Percentiles rank a stretch among this genome's conserved stretches.
These are phyloP conservation scores for Caloboletus firmus DNA, from an alignment of 1,284 basidiomycete genomes.

Conservation along the genomic window DNA sequence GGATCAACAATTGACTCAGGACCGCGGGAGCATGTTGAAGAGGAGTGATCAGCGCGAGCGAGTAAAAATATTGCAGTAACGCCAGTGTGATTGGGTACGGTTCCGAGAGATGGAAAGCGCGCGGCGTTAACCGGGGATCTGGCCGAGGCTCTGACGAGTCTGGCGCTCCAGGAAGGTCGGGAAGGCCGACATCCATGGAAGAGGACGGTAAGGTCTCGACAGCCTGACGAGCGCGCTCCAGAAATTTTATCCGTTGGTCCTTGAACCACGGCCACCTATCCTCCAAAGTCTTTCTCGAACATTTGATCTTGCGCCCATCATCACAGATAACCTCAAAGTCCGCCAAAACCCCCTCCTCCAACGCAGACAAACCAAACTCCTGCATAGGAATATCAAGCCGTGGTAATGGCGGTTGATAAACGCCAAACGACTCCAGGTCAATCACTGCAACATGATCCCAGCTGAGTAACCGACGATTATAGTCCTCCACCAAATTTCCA, in stretches of 20 bases:
- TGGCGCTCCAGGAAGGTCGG: conserved; percentile 53
- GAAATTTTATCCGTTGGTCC: conserved; percentile 61
- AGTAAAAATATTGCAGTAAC: conserved; percentile 91
- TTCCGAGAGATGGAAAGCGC: conserved; percentile 80
- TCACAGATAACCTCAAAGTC: conserved; percentile 93
- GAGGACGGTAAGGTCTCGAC: conserved; percentile 59
- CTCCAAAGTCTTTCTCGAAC: conserved; percentile 79
- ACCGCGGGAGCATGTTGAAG: conserved; percentile 90
- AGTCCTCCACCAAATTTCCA: conserved; percentile 87
- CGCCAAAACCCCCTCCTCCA: conserved; percentile 73
- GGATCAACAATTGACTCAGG: conserved; percentile 81
- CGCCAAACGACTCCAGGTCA: conserved; percentile 90
- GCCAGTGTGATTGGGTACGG: conserved; percentile 88
- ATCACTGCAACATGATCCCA: conserved; percentile 91
- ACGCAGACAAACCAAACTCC: conserved; percentile 72
- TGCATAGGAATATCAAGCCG: conserved; percentile 70
- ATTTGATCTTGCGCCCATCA: conserved; percentile 81
- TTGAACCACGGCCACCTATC: conserved; percentile 95
- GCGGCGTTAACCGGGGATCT: conserved; percentile 78
- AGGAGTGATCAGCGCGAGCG: conserved; percentile 80
- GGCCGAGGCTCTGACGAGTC: conserved; percentile 48
- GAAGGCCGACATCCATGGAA: conserved; percentile 56
- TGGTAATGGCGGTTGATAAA: conserved; percentile 83
- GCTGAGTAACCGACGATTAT: conserved; percentile 84
- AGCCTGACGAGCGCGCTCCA: conserved; percentile 53